These are phyloP conservation scores for Ogataea glucozyma DNA, from an alignment of 805 yeast genomes.

Conservation along the genomic window DNA sequence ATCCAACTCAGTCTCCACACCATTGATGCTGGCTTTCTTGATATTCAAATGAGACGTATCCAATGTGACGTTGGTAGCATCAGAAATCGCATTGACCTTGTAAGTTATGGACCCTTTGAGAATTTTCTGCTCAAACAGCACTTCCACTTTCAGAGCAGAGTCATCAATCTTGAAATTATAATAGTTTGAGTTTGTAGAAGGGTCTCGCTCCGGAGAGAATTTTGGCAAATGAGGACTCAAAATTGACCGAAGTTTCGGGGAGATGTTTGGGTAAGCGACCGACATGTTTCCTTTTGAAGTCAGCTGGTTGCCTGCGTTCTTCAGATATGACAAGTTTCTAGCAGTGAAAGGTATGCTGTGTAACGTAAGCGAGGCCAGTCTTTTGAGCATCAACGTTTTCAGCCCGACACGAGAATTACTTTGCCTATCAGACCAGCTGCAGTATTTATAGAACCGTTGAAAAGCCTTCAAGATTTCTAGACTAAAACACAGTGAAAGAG, in stretches of 20 bases:
- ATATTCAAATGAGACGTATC: conserved; percentile 70
- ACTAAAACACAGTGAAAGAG: not conserved
- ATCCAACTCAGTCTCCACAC: conserved; percentile 32
- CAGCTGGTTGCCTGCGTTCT: not conserved
- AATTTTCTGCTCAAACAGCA: conserved; percentile 53
- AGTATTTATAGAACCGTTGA: too few relatives aligned
- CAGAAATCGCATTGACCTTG: conserved; percentile 38
- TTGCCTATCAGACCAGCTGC: too few relatives aligned
- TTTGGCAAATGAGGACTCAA: conserved; percentile 37
- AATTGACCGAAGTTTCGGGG: conserved; percentile 27
- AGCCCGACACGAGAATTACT: too few relatives aligned
- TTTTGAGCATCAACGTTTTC: conserved; percentile 4
- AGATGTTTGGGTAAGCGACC: conserved; percentile 29
- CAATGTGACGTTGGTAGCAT: conserved; percentile 46
- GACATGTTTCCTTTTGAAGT: conserved; percentile 11
- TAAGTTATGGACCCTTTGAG: conserved; percentile 58
- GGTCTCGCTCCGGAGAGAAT: conserved; percentile 60
- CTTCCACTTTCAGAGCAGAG: conserved; percentile 53
- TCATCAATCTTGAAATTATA: conserved; percentile 47
- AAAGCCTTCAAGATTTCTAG: not conserved
- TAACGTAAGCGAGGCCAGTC: not conserved
- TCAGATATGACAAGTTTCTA: not conserved
- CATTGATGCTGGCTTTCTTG: conserved; percentile 45
- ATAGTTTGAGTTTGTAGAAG: conserved; percentile 80
- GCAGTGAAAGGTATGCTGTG: not conserved